A percentile compares a stretch with the other conserved stretches of the same genome.
Conservation (phyloP, 768 basidiomycete genomes). For the Lentinula detonsa region DNA sequence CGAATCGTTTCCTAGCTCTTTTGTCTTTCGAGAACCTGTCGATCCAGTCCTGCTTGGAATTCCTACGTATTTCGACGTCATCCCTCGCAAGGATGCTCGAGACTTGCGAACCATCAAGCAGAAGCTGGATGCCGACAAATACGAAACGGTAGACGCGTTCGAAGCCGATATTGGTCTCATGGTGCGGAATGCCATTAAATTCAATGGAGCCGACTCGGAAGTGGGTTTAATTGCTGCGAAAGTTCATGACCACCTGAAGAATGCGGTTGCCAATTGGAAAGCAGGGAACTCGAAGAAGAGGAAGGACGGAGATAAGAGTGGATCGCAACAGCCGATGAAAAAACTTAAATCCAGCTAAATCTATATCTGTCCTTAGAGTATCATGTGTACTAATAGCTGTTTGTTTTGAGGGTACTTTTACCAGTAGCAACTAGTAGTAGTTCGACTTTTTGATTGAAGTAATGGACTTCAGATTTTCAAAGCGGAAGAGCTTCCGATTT, state of each 20-base stretch:
- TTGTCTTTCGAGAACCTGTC: slow-evolving; percentile 81
- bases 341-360: slow-evolving; percentile 56
- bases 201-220: slow-evolving; percentile 80
- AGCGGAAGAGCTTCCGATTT: too few relatives aligned
- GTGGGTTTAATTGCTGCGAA: slow-evolving; percentile 59
- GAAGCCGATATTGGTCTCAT: slow-evolving; percentile 85
- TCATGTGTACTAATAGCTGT: neutral
- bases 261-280: slow-evolving; percentile 44
- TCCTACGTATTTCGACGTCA: slow-evolving; percentile 84
- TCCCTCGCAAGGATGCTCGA: slow-evolving; percentile 79
- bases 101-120: slow-evolving; percentile 79
- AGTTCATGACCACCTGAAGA: slow-evolving; percentile 46
- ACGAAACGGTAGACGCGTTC: slow-evolving; percentile 70
- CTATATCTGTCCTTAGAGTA: slow-evolving; percentile 1
- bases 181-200: slow-evolving; percentile 81
- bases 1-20: slow-evolving; percentile 40
- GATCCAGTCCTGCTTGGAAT: slow-evolving; percentile 80
- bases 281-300: slow-evolving; percentile 58
- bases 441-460: too few relatives aligned
- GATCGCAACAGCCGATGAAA: slow-evolving; percentile 55
- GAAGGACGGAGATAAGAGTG: slow-evolving; percentile 65
- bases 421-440: neutral
- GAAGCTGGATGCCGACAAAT: slow-evolving; percentile 79
- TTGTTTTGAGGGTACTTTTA: neutral
- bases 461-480: too few relatives aligned